phyloP scores from a whole-genome alignment of 2,329 filamentous ascomycete genomes.

The Ampelomyces quisqualis region DNA sequence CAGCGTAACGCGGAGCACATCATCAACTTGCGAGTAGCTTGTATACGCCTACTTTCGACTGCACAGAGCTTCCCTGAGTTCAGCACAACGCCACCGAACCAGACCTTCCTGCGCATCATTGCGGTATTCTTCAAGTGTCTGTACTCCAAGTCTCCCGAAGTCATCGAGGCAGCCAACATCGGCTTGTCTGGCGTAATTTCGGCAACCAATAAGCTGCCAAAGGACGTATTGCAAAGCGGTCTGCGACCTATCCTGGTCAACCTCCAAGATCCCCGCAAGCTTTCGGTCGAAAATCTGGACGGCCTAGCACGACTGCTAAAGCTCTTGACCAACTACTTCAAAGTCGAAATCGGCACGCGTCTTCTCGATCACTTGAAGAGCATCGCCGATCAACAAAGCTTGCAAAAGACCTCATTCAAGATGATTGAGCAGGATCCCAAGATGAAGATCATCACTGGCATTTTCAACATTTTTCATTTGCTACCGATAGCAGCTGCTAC shows the following conservation, averaged over 20 bases:
- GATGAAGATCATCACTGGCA: conserved; percentile 93
- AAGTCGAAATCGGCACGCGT: conserved; percentile 92
- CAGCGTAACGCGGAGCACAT: conserved; percentile 96
- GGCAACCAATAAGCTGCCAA: conserved; percentile 87
- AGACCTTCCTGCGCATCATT: conserved; percentile 67
- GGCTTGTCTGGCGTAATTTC: conserved; percentile 84
- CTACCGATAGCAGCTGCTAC: conserved; percentile 84
- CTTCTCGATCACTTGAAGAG: conserved; percentile 92
- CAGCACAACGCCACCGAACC: conserved; percentile 69
- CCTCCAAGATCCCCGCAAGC: conserved; percentile 85
- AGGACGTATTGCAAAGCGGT: conserved; percentile 91
- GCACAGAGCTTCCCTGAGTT: conserved; percentile 94
- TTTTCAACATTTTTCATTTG: conserved; percentile 97
- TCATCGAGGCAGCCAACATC: conserved; percentile 90
- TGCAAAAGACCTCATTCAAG: conserved; percentile 92
- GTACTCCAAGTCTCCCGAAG: conserved; percentile 88
- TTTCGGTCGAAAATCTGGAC: conserved; percentile 86
- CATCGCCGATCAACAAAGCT: conserved; percentile 74
- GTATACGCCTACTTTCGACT: conserved; percentile 87
- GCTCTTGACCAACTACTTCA: conserved; percentile 96
- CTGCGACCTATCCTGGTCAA: conserved; percentile 95
- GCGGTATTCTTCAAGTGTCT: conserved; percentile 97
- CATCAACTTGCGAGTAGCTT: conserved; percentile 85
- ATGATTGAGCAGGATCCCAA: conserved; percentile 88
- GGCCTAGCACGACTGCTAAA: conserved; percentile 87